Percentiles rank a stretch among this genome's conserved stretches.
Evolutionary conservation across 2,329 filamentous ascomycete genomes (phyloP).

Genomic region (Proliferodiscus dingleyae): DNA sequence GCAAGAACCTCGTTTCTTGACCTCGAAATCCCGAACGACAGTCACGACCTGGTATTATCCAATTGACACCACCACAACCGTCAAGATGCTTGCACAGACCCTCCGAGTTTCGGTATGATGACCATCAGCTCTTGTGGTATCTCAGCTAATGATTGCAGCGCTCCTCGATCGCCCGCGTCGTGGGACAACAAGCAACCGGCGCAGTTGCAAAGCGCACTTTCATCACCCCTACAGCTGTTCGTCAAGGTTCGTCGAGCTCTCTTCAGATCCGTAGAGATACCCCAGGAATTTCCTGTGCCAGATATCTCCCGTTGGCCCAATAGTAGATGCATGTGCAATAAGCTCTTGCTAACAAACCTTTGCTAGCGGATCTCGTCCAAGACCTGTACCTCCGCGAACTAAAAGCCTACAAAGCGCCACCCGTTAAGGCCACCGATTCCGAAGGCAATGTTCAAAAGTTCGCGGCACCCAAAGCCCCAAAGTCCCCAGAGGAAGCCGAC

Average conservation of each 20-base stretch:
- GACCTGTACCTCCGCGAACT: slow-evolving; percentile 96
- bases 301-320: no score
- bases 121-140: slow-evolving; percentile 13
- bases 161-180: slow-evolving; percentile 32
- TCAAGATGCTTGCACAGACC: slow-evolving; percentile 33
- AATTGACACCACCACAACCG: slow-evolving; percentile 28
- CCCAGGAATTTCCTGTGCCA: neutral
- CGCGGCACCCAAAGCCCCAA: slow-evolving; percentile 69
- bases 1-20: slow-evolving; percentile 8
- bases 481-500: slow-evolving; percentile 89
- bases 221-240: slow-evolving; percentile 32
- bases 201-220: slow-evolving; percentile 30
- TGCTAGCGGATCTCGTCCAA: slow-evolving; percentile 88
- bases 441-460: slow-evolving; percentile 92
- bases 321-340: neutral
- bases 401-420: slow-evolving; percentile 85
- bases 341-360: slow-evolving; percentile 18
- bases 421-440: slow-evolving; percentile 79
- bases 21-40: slow-evolving; percentile 12
- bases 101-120: slow-evolving; percentile 32
- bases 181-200: slow-evolving; percentile 28
- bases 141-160: slow-evolving; percentile 28
- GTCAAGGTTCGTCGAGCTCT: slow-evolving; percentile 28
- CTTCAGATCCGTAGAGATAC: neutral
- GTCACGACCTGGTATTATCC: slow-evolving; percentile 18